Conservation (phyloP, 2,329 filamentous ascomycete species). For the Penicillium olsonii region DNA sequence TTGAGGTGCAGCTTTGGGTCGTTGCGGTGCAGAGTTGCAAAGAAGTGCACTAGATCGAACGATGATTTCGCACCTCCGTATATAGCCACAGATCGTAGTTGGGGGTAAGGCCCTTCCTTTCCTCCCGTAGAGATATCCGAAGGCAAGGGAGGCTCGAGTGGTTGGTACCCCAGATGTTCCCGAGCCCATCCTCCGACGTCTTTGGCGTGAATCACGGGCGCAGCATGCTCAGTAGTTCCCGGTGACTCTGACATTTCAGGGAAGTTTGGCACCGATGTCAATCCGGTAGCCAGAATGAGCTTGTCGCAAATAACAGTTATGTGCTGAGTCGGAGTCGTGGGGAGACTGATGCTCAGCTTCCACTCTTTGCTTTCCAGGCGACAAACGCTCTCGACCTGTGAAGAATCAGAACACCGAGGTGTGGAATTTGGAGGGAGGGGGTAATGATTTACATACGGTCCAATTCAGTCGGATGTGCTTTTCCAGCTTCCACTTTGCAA, state of each 20-base stretch:
- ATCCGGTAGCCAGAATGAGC: conserved; percentile 29
- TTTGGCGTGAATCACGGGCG: conserved; percentile 24
- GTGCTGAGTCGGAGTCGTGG: not conserved
- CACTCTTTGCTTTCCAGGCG: conserved; percentile 26
- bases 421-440: not conserved
- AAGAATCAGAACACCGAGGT: not conserved
- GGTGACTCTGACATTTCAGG: conserved; percentile 8
- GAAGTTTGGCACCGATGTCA: conserved; percentile 28
- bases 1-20: conserved; percentile 13
- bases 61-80: conserved; percentile 30
- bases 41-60: conserved; percentile 29
- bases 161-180: conserved; percentile 24
- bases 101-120: too few species aligned
- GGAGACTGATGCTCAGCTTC: conserved; percentile 18
- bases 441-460: conserved; percentile 14
- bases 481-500: conserved; percentile 23
- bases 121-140: too few species aligned
- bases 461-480: conserved; percentile 26
- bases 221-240: not conserved
- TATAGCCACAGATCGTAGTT: conserved; percentile 20
- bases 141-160: conserved; percentile 11
- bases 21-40: conserved; percentile 25
- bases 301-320: conserved; percentile 27
- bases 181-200: conserved; percentile 25
- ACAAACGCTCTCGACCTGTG: conserved; percentile 21